These are phyloP conservation scores for Vaccinium corymbosum DNA, from an alignment of 148 eudicot genomes.

Conservation along the genomic window DNA sequence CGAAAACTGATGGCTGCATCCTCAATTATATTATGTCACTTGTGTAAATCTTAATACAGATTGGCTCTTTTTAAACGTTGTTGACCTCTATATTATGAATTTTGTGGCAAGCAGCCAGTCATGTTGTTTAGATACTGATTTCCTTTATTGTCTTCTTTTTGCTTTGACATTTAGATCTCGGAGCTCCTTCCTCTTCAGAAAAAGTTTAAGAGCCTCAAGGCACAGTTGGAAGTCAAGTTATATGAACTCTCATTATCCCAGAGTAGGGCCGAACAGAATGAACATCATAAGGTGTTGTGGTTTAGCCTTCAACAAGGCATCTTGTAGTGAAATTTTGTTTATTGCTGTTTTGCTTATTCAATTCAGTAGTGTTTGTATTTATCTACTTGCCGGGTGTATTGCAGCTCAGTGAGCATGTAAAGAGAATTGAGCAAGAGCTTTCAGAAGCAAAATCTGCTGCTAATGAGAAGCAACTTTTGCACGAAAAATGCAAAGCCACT, in stretches of 20 bases:
- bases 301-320: neutral
- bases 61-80: neutral
- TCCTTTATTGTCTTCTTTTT: constrained; percentile 1
- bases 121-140: neutral
- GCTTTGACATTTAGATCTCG: constrained; percentile 44
- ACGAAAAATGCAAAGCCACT: constrained; percentile 52
- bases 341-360: neutral
- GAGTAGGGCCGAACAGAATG: constrained; percentile 87
- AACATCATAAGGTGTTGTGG: constrained; percentile 85
- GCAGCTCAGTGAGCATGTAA: constrained; percentile 79
- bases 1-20: neutral
- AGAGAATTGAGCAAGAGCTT: constrained; percentile 86
- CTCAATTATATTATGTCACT: neutral
- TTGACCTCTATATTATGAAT: neutral
- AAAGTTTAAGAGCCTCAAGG: constrained; percentile 63
- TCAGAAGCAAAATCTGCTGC: constrained; percentile 65
- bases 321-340: neutral
- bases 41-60: neutral
- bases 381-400: constrained; percentile 14
- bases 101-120: neutral
- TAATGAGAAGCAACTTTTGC: constrained; percentile 53
- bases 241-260: constrained; percentile 80
- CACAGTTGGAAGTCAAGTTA: constrained; percentile 75
- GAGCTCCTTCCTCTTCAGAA: constrained; percentile 79
- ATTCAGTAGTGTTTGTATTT: constrained; percentile 2